Evolutionary conservation across 805 yeast genomes (phyloP), one percentile per base, ranked within the genome.

Genomic region (Wickerhamomyces rabaulensis): DNA sequence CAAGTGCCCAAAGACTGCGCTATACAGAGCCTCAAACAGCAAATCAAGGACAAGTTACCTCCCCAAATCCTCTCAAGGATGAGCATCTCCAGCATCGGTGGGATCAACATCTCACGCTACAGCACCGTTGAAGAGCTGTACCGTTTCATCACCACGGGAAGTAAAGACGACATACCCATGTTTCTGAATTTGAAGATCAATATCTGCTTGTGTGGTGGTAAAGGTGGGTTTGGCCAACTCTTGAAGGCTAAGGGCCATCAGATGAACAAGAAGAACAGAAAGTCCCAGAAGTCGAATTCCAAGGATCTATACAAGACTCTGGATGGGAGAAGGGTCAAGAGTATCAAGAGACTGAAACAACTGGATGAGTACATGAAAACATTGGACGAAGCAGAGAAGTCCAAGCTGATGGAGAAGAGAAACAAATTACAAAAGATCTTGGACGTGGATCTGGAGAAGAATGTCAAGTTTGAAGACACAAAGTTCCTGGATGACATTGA

Each of bases 221-320:
- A 75, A 58, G 80, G 80, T 20, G 80, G 78, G 3, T 70, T 74
- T 54, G 79, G 78, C 1, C 60, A 69, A 16, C 57, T 66, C 52
- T 56, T 75, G 43, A 65, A 68, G 35, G 69, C 69, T 4, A 69
- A 67, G 44, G 77, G 73, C 3, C 69, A 67, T 2, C 54, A 62
- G 22, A 66, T 67, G 70, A 54, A 64, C 15, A 62, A 65, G 27
- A 59, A 48, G 43, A 33, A 33, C 6, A 55, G 47, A 12, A 53
- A 52, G 38, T 52, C 56, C 7, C 50, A 52, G 20, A 45, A 41
- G 15, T 63, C 65, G 8, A 56, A 43, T 39, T 42, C 52, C 6
- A 58, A 53, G 26, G 74, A 70, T 47, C 53, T 61, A n/a, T 70
- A 62, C 45, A 62, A 69, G 37, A 71, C 70, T 0, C 52, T 73